These are phyloP conservation scores for Agaricus blazei DNA, from an alignment of 768 basidiomycete species.

Conservation along the genomic window DNA sequence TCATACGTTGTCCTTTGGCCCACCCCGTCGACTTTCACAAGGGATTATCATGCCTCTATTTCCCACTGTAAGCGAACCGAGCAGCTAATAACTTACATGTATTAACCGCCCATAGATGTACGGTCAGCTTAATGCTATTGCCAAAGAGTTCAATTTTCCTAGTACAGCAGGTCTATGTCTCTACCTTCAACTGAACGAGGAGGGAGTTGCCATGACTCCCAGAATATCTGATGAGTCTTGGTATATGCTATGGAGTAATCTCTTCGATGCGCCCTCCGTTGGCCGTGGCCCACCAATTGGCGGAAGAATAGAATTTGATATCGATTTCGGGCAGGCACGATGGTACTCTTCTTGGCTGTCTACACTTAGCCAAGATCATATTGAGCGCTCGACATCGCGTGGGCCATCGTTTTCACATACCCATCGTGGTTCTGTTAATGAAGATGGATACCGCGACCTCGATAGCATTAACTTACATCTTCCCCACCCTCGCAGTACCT, in stretches of 20 bases:
- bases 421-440: conserved; percentile 41
- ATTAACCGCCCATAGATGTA: conserved; percentile 47
- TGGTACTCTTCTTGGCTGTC: conserved; percentile 76
- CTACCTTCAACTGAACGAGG: conserved; percentile 64
- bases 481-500: conserved; percentile 22
- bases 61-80: conserved; percentile 47
- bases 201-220: conserved; percentile 52
- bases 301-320: conserved; percentile 84
- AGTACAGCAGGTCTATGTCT: conserved; percentile 72
- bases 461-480: conserved; percentile 26
- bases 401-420: conserved; percentile 40
- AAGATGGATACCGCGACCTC: conserved; percentile 34
- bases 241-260: conserved; percentile 64
- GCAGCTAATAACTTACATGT: not conserved
- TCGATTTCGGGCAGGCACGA: conserved; percentile 67
- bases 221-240: conserved; percentile 78
- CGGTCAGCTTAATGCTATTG: conserved; percentile 72
- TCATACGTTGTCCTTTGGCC: conserved; percentile 52
- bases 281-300: conserved; percentile 49
- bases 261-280: conserved; percentile 37
- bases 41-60: conserved; percentile 73
- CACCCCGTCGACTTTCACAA: conserved; percentile 55
- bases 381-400: conserved; percentile 32
- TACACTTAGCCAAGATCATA: conserved; percentile 36
- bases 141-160: conserved; percentile 78